Base-by-base conservation (phyloP, 129 eudicot genomes). In the Heracleum sosnowskyi region DNA sequence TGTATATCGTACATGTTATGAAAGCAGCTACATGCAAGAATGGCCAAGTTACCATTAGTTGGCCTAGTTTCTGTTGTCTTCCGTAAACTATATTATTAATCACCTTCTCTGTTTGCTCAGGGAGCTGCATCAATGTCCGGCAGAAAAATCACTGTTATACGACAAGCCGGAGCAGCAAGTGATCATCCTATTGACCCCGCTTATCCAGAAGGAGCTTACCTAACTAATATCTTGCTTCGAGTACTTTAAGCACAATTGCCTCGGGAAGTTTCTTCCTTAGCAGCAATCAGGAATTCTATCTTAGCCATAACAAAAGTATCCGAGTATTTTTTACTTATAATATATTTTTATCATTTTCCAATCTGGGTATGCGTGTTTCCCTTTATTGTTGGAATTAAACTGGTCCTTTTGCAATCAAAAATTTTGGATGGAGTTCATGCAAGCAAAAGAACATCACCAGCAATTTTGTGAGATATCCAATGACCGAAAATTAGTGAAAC, bases 131-230 rank as follows among this genome's bases (percentile, higher is more conserved):
- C 87, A 22, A 90, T 84, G 90, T 93, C 92, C 37, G 90, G 91
- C 40, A 87, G 89, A 82, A 90, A 85, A 84, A 93, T 91, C 51
- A 88, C 96, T 24, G 83, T 91, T 36, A 42, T 90, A 45, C 93
- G 97, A 15, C 86, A 91, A 76, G 86, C 90, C 9, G 97, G 98
- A 72, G 98, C 98, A 41, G 98, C 96, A 18, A 85, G 92, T 78
- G 98, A 95, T 79, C 98, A 90, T 86, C 96, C 98, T 28, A 82
- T 91, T 33, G 96, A 95, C 75, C 98, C 98, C 4, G 83, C 94
- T 11, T 95, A 95, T 84, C 96, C 96, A 2, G 98, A 91, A 75
- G 98, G 98, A 47, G 96, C 89, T 33, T 91, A 95, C 81, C 98
- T 95, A 76, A 84, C 98, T 70, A 95, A 91, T 74, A 46, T 92